These are phyloP conservation scores for Flaveria sonorensis DNA, from an alignment of 129 eudicot genomes.

Conservation along the genomic window DNA sequence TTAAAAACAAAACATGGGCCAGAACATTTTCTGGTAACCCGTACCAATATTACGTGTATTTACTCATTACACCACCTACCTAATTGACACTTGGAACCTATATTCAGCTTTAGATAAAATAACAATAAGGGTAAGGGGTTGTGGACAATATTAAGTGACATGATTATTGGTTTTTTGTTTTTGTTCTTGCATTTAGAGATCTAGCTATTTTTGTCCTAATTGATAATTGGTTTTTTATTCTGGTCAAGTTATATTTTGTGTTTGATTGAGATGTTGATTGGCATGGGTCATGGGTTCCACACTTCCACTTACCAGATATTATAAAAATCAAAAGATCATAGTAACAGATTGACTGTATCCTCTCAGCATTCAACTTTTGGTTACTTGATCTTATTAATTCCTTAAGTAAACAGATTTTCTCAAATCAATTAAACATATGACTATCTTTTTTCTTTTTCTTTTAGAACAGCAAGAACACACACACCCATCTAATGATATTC, in stretches of 20 bases:
- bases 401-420: background rate
- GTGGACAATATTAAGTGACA: too few relatives aligned
- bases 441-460: background rate
- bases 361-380: background rate
- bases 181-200: background rate
- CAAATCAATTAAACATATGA: background rate
- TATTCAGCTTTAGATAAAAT: too few relatives aligned
- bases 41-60: background rate
- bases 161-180: background rate
- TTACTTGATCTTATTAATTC: background rate
- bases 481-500: too few relatives aligned
- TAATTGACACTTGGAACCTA: too few relatives aligned
- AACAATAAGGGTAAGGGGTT: too few relatives aligned
- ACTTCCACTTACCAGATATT: background rate
- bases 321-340: background rate
- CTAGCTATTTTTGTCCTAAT: background rate
- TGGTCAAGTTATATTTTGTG: background rate
- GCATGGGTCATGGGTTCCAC: slow-evolving; percentile 11
- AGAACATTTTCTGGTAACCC: background rate
- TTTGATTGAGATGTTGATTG: slow-evolving; percentile 15
- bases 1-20: too few relatives aligned
- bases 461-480: too few relatives aligned
- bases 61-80: too few relatives aligned
- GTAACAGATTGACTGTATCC: background rate
- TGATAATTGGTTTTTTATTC: background rate